phyloP scores from a whole-genome alignment of 2,329 filamentous ascomycete genomes.

The Colletotrichum coccodes region DNA sequence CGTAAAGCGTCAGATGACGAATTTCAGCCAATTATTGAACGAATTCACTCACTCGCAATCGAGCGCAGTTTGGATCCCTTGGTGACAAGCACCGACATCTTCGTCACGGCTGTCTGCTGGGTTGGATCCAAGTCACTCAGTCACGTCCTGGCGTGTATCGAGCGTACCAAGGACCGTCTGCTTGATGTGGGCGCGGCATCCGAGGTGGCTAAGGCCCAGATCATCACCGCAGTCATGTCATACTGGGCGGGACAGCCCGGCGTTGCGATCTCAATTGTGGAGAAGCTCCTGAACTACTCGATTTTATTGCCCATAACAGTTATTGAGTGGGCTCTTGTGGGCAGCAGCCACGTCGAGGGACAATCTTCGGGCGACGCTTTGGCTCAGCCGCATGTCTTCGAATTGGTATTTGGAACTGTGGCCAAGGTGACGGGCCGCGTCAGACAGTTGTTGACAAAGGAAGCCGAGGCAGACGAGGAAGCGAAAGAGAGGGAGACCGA shows the following conservation, averaged over 20 bases:
- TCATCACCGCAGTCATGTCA: conserved; percentile 87
- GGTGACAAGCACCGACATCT: conserved; percentile 90
- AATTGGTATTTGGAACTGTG: conserved; percentile 89
- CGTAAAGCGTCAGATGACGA: conserved; percentile 89
- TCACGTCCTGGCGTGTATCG: conserved; percentile 94
- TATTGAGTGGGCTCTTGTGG: conserved; percentile 87
- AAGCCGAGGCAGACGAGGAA: conserved; percentile 66
- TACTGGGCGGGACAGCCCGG: conserved; percentile 96
- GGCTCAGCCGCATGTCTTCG: conserved; percentile 81
- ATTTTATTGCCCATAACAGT: conserved; percentile 89
- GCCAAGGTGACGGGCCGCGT: conserved; percentile 90
- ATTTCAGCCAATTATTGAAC: conserved; percentile 82
- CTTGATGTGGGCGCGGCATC: conserved; percentile 81
- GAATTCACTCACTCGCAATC: conserved; percentile 82
- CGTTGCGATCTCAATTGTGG: conserved; percentile 89
- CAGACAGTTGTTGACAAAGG: conserved; percentile 73
- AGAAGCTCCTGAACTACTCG: conserved; percentile 97
- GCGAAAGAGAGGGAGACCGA: conserved; percentile 75
- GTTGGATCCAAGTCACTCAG: conserved; percentile 96
- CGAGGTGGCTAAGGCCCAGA: conserved; percentile 82
- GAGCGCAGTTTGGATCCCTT: conserved; percentile 80
- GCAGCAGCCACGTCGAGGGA: conserved; percentile 57
- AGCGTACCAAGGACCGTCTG: conserved; percentile 90
- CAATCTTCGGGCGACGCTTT: conserved; percentile 72
- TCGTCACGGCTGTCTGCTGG: conserved; percentile 92